Base-by-base conservation (phyloP, 192 early-diverging fungal genomes). In the Gamsiella multidivaricata region DNA sequence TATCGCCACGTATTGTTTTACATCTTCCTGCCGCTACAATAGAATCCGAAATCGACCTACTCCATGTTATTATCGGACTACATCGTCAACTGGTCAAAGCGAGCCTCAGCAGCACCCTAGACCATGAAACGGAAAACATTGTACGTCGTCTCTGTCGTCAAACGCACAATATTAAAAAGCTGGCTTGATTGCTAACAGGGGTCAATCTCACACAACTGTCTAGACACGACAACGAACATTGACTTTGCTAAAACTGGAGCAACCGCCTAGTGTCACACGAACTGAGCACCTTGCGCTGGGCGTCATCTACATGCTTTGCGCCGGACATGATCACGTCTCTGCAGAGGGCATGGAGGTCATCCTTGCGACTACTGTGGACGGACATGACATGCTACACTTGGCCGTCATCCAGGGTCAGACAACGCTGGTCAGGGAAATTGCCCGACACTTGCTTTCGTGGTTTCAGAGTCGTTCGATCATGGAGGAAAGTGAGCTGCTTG, bases 291-390 rank as follows among this genome's bases (percentile, higher is more conserved):
- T 78, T n/a, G 74, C 65, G 15, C 54, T 78, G 10, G 54, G 74
- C 11, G 65, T 78, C 15, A 69, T 78, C 6, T 78, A 78, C 49
- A 78, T 78, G 74, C 60, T 69, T 11, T 68, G 74, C 61, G 54
- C 68, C 34, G 53, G 23, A 26, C 12, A 29, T 22, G 66, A 66
- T 26, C 14, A 39, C 9, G 56, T 78, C 29, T 59, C 74, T 2
- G 7, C 37, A 1, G 47, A 61, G 10, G 61, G 65, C 14, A 49
- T 78, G 54, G 42, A 69, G 3, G 26, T 69, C 12, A 14, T 78
- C 5, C 29, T 32, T 33, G 1, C 15, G 10, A 22, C 15, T 2
- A 56, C 54, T 22, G 26, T 22, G 8, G 60, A 78, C 14, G 74
- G 74, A 15, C 74, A 69, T 33, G 74, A 69, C 20, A 69, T 78